Base-by-base conservation (phyloP, 2,329 filamentous ascomycete genomes). In the Geoglossum cookeanum region DNA sequence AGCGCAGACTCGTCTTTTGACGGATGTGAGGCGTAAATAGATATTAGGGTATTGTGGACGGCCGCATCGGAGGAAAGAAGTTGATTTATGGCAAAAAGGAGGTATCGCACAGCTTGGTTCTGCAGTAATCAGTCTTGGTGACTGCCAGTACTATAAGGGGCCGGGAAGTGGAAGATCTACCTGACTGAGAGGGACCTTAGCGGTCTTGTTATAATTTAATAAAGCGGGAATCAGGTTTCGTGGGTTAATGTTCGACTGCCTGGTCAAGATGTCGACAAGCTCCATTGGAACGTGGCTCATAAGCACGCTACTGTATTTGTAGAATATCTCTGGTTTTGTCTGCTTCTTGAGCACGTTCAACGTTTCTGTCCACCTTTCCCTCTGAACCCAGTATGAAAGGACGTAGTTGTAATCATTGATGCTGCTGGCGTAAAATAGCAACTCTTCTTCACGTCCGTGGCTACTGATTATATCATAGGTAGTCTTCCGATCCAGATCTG, bases 391-490 rank as follows among this genome's bases (percentile, higher is more conserved):
- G 70, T 98, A 98, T 8, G 87, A 87, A 13, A 98, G 74, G 27
- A 97, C 89, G 66, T 94, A 98, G 67, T 94, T 87, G 71, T 92
- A 89, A 68, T 98, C 92, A 64, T 91, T 85, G 52, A 94, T 78
- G 5, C 85, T 81, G 59, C 85, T 92, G 22, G 92, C 92, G 70
- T 90, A 98, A 71, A 83, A 92, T 0, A 98, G 75, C 2, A 98
- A 75, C 68, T 98, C 92, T 63, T 91, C 84, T 70, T 98, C 92
- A 58, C 92, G 79, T 15, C 91, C 92, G 67, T 98, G 92, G 63
- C 89, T 94, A 69, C 88, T 91, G 65, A 97, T 91, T 59, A 97
- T 84, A 66, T 96, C 91, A 71, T 98, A 98, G 0, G 86, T 87
- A 0, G 91, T 96, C 72, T 89, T 92, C 59, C 81, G 80, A 67